Evolutionary conservation across 202 grass and related monocot genomes (phyloP), one percentile per base, ranked within the genome.

Genomic region (Elaeis oleifera): DNA sequence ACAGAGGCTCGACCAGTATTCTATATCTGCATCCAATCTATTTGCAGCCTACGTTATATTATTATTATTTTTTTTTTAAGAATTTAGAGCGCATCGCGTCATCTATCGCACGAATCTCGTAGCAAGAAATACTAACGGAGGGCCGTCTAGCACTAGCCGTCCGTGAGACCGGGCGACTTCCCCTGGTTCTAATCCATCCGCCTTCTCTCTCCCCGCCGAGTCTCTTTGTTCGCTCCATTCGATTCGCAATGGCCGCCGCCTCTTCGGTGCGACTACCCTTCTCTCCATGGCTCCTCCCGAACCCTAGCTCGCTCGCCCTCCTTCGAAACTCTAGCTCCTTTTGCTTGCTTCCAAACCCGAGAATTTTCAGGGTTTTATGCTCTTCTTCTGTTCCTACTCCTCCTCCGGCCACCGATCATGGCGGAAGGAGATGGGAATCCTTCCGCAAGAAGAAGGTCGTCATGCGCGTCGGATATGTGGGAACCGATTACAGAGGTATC

Each of bases 401-500:
- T 71, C 23, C 11, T 5, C 5, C 21, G 15, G 1, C 18, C 9
- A 5, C 57, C 27, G 82, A 28, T 18, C 52, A 59, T 6, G 44
- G 63, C 2, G 67, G 79, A 54, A 79, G 69, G 76, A 79, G 69
- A 50, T 97, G 94, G 92, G 79, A 89, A 25, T 84, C 92, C 3
- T 72, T 78, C 24, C 80, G 77, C 58, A 97, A 97, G 84, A 97
- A 97, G 77, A 89, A 86, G 51, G 84, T 92, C 22, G 79, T 97
- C 31, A 84, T 89, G 71, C 88, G 94, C 51, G 59, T 97, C 3
- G 88, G 82, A 23, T 97, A 97, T 61, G 84, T 92, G 3, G 88
- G 94, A 64, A 89, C 84, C 3, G 82, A 89, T 20, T 97, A 86
- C 69, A 70, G 79, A 92, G 88, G 94, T 92, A 29, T 14, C 19